phyloP scores from a whole-genome alignment of 1,284 basidiomycete genomes.

The Vanrija humicola region DNA sequence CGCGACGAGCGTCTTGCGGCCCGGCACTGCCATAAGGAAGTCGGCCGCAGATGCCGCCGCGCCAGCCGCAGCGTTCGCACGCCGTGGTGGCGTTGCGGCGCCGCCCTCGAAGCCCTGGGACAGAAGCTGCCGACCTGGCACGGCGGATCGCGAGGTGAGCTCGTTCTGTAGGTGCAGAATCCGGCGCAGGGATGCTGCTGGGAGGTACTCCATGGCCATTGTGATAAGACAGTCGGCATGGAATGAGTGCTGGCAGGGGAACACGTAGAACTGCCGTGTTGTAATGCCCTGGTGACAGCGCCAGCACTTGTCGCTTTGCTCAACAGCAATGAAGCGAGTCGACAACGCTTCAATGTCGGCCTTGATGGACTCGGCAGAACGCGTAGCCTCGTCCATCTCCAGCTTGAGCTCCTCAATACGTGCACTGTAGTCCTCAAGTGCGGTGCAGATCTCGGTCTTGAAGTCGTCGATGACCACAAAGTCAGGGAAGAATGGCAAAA shows the following conservation, averaged over 20 bases:
- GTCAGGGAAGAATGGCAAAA: slow-evolving; percentile 98
- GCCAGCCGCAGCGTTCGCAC: slow-evolving; percentile 11
- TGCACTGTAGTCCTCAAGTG: slow-evolving; percentile 87
- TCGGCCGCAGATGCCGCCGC: slow-evolving; percentile 35
- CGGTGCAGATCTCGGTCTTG: slow-evolving; percentile 96
- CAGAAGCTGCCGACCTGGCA: slow-evolving; percentile 22
- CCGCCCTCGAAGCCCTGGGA: neutral
- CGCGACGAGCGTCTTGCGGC: slow-evolving; percentile 73
- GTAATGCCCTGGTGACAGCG: slow-evolving; percentile 71
- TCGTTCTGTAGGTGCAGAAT: slow-evolving; percentile 80
- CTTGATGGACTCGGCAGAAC: slow-evolving; percentile 88
- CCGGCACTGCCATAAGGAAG: slow-evolving; percentile 51
- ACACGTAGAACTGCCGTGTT: slow-evolving; percentile 92
- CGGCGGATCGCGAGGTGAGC: slow-evolving; percentile 56
- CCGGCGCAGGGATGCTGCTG: slow-evolving; percentile 71
- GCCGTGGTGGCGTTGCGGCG: slow-evolving; percentile 26
- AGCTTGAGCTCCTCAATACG: slow-evolving; percentile 85
- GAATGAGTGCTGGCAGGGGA: slow-evolving; percentile 95
- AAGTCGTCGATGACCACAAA: slow-evolving; percentile 99
- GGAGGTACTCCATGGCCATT: slow-evolving; percentile 82
- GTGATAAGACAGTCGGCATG: slow-evolving; percentile 91
- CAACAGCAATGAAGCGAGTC: slow-evolving; percentile 90
- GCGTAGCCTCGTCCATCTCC: slow-evolving; percentile 95
- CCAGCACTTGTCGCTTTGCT: slow-evolving; percentile 80
- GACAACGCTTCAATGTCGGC: slow-evolving; percentile 80